Percentiles rank a stretch among this genome's conserved stretches.
phyloP scores from a whole-genome alignment of 805 yeast species.

The Ogataea kodamae region DNA sequence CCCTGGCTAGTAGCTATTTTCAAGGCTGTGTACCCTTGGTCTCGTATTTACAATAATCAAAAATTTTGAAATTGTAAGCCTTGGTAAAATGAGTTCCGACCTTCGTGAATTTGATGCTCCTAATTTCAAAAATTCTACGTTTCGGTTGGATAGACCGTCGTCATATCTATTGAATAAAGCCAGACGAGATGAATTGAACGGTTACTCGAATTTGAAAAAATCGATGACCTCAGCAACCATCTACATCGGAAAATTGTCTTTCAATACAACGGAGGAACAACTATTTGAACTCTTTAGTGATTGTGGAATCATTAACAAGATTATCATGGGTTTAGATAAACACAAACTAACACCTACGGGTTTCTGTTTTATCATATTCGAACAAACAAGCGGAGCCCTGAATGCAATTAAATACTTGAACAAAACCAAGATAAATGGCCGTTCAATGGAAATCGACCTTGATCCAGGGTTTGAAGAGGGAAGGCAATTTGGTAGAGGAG shows the following conservation, averaged over 20 bases:
- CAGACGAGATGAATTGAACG: conserved; percentile 43
- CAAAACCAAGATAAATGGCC: conserved; percentile 80
- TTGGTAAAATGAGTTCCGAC: conserved; percentile 25
- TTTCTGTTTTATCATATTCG: conserved; percentile 86
- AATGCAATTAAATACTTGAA: conserved; percentile 80
- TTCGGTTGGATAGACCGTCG: conserved; percentile 70
- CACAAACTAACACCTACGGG: conserved; percentile 94
- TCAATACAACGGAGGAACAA: conserved; percentile 93
- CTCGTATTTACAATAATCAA: no score
- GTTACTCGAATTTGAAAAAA: conserved; percentile 60
- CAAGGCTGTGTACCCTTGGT: no score
- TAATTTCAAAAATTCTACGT: conserved; percentile 60
- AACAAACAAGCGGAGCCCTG: conserved; percentile 64
- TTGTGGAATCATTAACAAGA: conserved; percentile 73
- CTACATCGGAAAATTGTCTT: conserved; percentile 87
- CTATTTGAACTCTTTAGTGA: conserved; percentile 81
- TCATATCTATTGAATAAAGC: conserved; percentile 66
- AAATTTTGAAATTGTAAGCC: no score
- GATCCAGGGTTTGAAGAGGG: conserved; percentile 97
- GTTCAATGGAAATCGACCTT: conserved; percentile 76
- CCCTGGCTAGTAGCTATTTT: no score
- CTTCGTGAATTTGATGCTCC: conserved; percentile 47
- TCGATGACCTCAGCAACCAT: conserved; percentile 70
- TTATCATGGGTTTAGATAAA: conserved; percentile 93
- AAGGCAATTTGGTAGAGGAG: conserved; percentile 92